Base-by-base conservation (phyloP, 2,329 filamentous ascomycete genomes). In the Waltergamsia citrina region DNA sequence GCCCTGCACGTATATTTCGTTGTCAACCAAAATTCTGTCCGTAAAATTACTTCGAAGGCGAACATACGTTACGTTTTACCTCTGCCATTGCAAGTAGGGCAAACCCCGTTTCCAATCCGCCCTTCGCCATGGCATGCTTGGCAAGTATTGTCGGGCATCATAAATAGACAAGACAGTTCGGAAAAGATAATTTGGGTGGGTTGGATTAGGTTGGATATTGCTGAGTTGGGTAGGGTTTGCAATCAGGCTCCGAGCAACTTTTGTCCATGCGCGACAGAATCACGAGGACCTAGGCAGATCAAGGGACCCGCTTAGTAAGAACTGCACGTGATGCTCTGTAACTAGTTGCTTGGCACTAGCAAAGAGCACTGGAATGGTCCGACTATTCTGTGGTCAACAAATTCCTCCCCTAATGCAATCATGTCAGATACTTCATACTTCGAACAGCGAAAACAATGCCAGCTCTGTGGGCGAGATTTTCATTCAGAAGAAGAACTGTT, bases 261-360 rank as follows among this genome's bases (percentile, higher is more conserved):
- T 12, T 26, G 11, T 26, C 11, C 14, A 26, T 26, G 14, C 14
- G 24, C 11, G 11, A 26, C 24, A 14, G 11, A 26, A 26, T 26
- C 24, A 26, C 24, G 24, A 26, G 24, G 24, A 26, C 24, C 24
- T 26, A n/a, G n/a, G n/a, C n/a, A n/a, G n/a, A n/a, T n/a, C n/a
- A n/a, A n/a, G n/a, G n/a, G n/a, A n/a, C n/a, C n/a, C n/a, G n/a
- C n/a, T n/a, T n/a, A n/a, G n/a, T n/a, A n/a, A n/a, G n/a, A n/a
- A n/a, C n/a, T n/a, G n/a, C n/a, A n/a, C n/a, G n/a, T n/a, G n/a
- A n/a, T n/a, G n/a, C n/a, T n/a, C n/a, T n/a, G n/a, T n/a, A n/a
- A n/a, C n/a, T n/a, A n/a, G n/a, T n/a, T n/a, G n/a, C n/a, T n/a
- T n/a, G n/a, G n/a, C n/a, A n/a, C n/a, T n/a, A n/a, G n/a, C n/a